Evolutionary conservation across 2,329 filamentous ascomycete genomes (phyloP).

Genomic region (Exophiala sp.): DNA sequence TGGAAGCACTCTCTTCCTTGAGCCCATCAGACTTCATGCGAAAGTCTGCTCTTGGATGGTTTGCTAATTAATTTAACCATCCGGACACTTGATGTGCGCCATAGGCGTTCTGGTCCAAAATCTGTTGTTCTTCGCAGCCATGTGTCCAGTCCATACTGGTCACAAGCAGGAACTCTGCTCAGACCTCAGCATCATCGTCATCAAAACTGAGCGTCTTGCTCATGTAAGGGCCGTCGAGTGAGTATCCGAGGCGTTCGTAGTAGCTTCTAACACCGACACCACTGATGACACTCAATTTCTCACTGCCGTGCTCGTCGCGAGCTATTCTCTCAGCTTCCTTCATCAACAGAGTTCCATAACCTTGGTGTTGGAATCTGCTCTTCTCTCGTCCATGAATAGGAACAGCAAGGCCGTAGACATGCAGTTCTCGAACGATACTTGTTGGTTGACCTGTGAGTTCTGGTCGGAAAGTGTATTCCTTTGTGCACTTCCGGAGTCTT

Average conservation of each 20-base stretch:
- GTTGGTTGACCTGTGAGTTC: constrained; percentile 84
- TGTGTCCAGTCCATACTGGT: neutral
- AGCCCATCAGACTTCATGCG: no score
- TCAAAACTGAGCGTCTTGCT: constrained; percentile 47
- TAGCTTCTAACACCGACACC: constrained; percentile 95
- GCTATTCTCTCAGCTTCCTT: constrained; percentile 96
- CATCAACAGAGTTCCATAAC: constrained; percentile 94
- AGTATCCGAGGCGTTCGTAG: constrained; percentile 89
- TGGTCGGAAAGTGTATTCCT: constrained; percentile 85
- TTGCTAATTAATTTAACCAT: no score
- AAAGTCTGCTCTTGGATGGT: no score
- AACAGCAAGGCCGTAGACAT: constrained; percentile 97
- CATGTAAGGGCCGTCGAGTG: constrained; percentile 85
- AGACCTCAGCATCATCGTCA: constrained; percentile 35
- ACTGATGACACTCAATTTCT: constrained; percentile 96
- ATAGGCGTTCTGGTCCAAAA: no score
- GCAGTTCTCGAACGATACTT: constrained; percentile 87
- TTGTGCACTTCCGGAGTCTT: constrained; percentile 82
- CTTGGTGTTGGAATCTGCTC: constrained; percentile 96
- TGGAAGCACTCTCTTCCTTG: no score
- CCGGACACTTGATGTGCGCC: no score
- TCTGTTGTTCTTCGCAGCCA: no score
- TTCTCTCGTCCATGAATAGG: constrained; percentile 93
- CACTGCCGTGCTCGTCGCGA: constrained; percentile 85
- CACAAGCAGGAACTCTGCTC: constrained; percentile 5